Base-by-base conservation (phyloP, 257 asterid species). In the Solanum sitiens region DNA sequence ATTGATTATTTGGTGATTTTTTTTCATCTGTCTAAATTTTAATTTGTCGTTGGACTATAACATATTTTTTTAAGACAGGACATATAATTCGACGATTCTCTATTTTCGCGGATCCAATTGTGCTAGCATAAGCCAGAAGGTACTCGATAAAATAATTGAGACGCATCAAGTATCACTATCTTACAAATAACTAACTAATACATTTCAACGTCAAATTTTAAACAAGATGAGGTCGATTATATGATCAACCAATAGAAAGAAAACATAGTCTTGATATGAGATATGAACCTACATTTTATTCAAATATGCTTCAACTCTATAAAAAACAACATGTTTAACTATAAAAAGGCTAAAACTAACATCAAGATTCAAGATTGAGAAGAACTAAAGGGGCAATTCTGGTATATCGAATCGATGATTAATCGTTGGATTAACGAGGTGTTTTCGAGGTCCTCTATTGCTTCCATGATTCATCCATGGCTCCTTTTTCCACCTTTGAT, bases 391-490 rank as follows among this genome's bases (percentile, higher is more conserved):
- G 32, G 92, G 80, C 87, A 92, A 86, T 76, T 93, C 70, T 1
- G 91, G 92, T 85, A 88, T 73, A 86, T 68, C 89, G 79, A 86
- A 79, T 11, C 91, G 90, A 72, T 88, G 91, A 87, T 90, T 83
- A 39, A 76, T 86, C 8, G 93, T 83, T 23, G 94, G 93, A 83
- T 88, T 88, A 33, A 93, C 87, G 16, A 94, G 89, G 86, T 90
- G 94, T 87, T 89, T 90, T 40, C 61, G 89, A 40, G 91, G 91
- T 15, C 94, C 94, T 1, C 95, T 93, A 25, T 89, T 89, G 93
- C 96, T 92, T 73, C 98, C 98, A 27, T 94, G 98, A 85, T 93
- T 93, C 92, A 93, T 90, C 91, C 93, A 84, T 15, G 92, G 86
- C 90, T 89, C 61, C 89, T 89, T 89, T 83, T 85, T 89, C 94